Evolutionary conservation across 2,329 filamentous ascomycete genomes (phyloP).

Genomic region (Fusarium chlamydosporum): DNA sequence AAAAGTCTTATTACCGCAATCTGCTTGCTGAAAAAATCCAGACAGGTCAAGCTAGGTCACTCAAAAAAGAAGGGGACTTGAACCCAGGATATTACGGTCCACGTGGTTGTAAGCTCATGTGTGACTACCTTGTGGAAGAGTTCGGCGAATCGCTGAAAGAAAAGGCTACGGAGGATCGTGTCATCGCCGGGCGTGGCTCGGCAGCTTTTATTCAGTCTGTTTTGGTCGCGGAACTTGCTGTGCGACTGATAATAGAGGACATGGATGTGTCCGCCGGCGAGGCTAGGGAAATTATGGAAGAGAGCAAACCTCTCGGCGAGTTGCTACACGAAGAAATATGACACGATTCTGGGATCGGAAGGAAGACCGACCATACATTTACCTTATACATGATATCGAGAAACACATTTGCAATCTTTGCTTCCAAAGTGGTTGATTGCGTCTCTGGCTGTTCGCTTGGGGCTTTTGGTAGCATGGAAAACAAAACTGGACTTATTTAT

Average conservation of each 20-base stretch:
- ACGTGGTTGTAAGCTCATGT: constrained; percentile 79
- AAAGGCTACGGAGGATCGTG: constrained; percentile 72
- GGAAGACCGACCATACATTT: not conserved
- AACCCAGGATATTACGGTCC: constrained; percentile 88
- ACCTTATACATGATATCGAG: not conserved
- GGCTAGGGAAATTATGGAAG: constrained; percentile 70
- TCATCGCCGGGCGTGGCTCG: constrained; percentile 76
- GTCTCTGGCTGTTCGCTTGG: not conserved
- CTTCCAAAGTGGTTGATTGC: not conserved
- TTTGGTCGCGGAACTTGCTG: constrained; percentile 79
- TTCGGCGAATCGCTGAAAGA: constrained; percentile 73
- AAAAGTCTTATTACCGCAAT: constrained; percentile 72
- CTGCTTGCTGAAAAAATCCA: constrained; percentile 68
- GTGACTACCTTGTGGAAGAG: constrained; percentile 73
- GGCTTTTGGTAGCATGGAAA: constrained; percentile 15
- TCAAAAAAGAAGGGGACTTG: constrained; percentile 71
- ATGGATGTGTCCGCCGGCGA: constrained; percentile 61
- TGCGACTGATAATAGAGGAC: constrained; percentile 70
- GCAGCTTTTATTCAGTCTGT: constrained; percentile 80
- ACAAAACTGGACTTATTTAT: constrained; percentile 25
- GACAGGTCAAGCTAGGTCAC: constrained; percentile 69
- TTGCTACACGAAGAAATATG: constrained; percentile 73
- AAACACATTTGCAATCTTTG: constrained; percentile 36
- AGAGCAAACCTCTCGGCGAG: constrained; percentile 77
- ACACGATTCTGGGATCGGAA: constrained; percentile 14